A percentile compares a stretch with the other conserved stretches of the same genome.
phyloP scores from a whole-genome alignment of 257 asterid species.

The Solanum sejunctum region DNA sequence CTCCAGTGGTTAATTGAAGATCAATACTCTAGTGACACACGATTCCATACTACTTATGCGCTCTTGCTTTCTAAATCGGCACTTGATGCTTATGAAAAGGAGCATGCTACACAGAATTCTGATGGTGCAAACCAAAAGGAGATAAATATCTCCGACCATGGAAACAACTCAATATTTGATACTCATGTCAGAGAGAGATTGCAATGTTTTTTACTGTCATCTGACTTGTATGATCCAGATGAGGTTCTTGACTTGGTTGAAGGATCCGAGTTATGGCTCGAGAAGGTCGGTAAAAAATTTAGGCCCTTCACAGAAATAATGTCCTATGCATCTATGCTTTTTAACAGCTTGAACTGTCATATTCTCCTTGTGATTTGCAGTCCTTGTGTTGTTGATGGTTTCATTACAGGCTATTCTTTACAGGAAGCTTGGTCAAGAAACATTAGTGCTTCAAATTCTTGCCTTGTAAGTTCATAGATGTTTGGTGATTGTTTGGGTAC shows the following conservation, averaged over 20 bases:
- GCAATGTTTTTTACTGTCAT: conserved; percentile 74
- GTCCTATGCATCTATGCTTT: neutral
- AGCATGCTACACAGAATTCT: conserved; percentile 26
- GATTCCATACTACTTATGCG: conserved; percentile 77
- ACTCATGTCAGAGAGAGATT: conserved; percentile 76
- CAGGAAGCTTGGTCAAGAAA: conserved; percentile 93
- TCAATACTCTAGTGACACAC: conserved; percentile 62
- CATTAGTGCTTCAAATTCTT: conserved; percentile 69
- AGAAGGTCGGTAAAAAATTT: conserved; percentile 44
- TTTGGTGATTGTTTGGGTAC: neutral
- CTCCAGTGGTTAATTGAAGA: conserved; percentile 98
- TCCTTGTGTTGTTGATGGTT: conserved; percentile 7
- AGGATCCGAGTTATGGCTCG: conserved; percentile 87
- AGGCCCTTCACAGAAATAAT: neutral
- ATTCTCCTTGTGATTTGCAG: neutral
- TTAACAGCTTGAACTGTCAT: neutral
- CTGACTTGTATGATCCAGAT: conserved; percentile 80
- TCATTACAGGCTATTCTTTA: conserved; percentile 85
- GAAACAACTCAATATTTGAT: conserved; percentile 44
- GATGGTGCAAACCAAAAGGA: conserved; percentile 19
- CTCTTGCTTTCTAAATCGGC: conserved; percentile 86
- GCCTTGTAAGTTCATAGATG: conserved; percentile 58
- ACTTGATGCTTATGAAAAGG: conserved; percentile 48
- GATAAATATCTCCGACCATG: conserved; percentile 18
- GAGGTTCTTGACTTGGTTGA: conserved; percentile 83